A percentile compares a stretch with the other conserved stretches of the same genome.
phyloP scores from a whole-genome alignment of 2,329 filamentous ascomycete species.

The Hymenoscyphus infarciens region DNA sequence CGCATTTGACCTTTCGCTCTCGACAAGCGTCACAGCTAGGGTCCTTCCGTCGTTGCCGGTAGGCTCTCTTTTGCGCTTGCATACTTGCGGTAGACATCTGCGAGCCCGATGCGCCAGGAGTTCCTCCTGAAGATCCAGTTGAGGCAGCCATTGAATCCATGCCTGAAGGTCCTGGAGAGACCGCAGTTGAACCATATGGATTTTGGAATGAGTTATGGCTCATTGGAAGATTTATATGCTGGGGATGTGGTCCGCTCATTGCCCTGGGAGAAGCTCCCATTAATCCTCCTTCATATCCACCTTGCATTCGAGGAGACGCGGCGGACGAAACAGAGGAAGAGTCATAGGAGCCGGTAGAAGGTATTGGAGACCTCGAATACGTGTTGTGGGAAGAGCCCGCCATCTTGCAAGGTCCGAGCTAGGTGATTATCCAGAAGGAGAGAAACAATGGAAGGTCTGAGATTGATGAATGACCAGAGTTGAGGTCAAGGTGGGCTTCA shows the following conservation, averaged over 20 bases:
- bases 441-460: constrained; percentile 16
- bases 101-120: constrained; percentile 44
- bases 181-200: constrained; percentile 29
- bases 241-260: constrained; percentile 47
- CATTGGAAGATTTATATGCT: constrained; percentile 48
- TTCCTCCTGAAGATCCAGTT: constrained; percentile 53
- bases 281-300: constrained; percentile 50
- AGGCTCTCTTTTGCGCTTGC: constrained; percentile 85
- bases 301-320: constrained; percentile 53
- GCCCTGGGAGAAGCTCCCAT: constrained; percentile 51
- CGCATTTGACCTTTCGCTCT: constrained; percentile 82
- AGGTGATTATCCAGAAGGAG: constrained; percentile 24
- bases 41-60: constrained; percentile 91
- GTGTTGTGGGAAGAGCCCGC: constrained; percentile 53
- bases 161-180: constrained; percentile 40
- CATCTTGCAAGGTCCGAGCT: constrained; percentile 40
- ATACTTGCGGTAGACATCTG: constrained; percentile 43
- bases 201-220: constrained; percentile 31
- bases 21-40: constrained; percentile 95
- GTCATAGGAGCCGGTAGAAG: constrained; percentile 59
- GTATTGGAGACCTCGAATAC: constrained; percentile 59
- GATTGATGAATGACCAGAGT: constrained; percentile 18
- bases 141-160: constrained; percentile 60
- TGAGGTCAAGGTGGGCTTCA: constrained; percentile 19
- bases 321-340: constrained; percentile 61